Evolutionary conservation across 2,329 filamentous ascomycete genomes (phyloP).

Genomic region (Trichoderma sp.): DNA sequence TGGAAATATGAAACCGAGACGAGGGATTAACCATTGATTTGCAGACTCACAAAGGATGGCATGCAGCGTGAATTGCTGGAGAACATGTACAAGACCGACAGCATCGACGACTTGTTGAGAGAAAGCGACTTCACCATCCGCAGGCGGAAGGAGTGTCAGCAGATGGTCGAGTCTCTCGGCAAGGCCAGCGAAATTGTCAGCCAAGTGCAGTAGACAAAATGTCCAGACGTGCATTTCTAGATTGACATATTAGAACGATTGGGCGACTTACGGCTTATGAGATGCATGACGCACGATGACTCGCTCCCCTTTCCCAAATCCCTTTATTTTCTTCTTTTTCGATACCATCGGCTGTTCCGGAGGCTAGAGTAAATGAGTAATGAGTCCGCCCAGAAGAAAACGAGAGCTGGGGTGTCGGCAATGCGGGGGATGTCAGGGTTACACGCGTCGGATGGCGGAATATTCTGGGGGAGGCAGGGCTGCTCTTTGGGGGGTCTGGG

Average conservation of each 20-base stretch:
- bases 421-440: slow-evolving; percentile 13
- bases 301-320: background rate
- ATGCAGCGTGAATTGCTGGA: slow-evolving; percentile 97
- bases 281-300: slow-evolving; percentile 18
- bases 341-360: slow-evolving; percentile 37
- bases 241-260: slow-evolving; percentile 16
- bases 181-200: slow-evolving; percentile 96
- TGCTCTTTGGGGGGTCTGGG: background rate
- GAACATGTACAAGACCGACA: slow-evolving; percentile 91
- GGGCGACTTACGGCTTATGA: slow-evolving; percentile 15
- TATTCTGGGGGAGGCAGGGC: slow-evolving; percentile 1
- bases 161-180: slow-evolving; percentile 93
- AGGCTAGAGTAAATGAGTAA: slow-evolving; percentile 37
- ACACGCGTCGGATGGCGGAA: slow-evolving; percentile 16
- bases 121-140: slow-evolving; percentile 96
- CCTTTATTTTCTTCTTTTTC: slow-evolving; percentile 30
- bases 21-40: background rate
- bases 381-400: slow-evolving; percentile 26
- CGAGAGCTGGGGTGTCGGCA: slow-evolving; percentile 19
- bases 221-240: slow-evolving; percentile 3
- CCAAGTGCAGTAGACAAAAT: slow-evolving; percentile 56
- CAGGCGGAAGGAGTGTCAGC: slow-evolving; percentile 94
- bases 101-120: slow-evolving; percentile 91
- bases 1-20: background rate
- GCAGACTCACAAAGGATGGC: slow-evolving; percentile 89